A percentile compares a stretch with the other conserved stretches of the same genome.
phyloP scores from a whole-genome alignment of 1,284 basidiomycete genomes.

The Marasmius sp. region DNA sequence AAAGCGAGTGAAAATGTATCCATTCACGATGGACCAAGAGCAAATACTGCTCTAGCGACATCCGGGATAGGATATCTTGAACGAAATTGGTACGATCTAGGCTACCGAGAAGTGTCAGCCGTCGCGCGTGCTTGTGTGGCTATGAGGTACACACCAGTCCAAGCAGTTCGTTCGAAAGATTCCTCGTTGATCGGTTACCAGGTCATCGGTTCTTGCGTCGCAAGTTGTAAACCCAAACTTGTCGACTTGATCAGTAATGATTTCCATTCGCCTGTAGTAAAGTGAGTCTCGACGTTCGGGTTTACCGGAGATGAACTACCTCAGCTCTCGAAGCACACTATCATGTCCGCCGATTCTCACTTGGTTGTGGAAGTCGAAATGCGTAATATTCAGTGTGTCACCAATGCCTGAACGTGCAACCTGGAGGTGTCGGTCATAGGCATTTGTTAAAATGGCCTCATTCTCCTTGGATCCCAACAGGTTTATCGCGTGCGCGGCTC shows the following conservation, averaged over 20 bases:
- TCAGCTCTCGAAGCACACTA: slow-evolving; percentile 75
- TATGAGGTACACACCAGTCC: slow-evolving; percentile 77
- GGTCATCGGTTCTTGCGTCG: slow-evolving; percentile 62
- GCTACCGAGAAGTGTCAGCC: slow-evolving; percentile 40
- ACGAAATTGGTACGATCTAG: slow-evolving; percentile 98
- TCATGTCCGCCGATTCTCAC: slow-evolving; percentile 89
- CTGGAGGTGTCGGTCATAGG: slow-evolving; percentile 80
- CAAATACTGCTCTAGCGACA: slow-evolving; percentile 75
- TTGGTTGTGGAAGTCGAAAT: slow-evolving; percentile 93
- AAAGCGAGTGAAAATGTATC: slow-evolving; percentile 70
- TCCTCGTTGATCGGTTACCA: slow-evolving; percentile 84
- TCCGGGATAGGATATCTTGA: slow-evolving; percentile 87
- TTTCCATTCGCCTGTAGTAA: slow-evolving; percentile 52
- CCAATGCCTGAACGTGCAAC: slow-evolving; percentile 57
- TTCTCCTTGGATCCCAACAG: slow-evolving; percentile 90
- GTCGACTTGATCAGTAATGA: slow-evolving; percentile 68
- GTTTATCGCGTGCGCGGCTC: slow-evolving; percentile 82
- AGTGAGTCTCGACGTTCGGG: slow-evolving; percentile 9
- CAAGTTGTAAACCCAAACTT: slow-evolving; percentile 85
- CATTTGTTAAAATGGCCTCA: slow-evolving; percentile 80
- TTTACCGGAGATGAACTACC: slow-evolving; percentile 36
- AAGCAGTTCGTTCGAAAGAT: slow-evolving; percentile 95
- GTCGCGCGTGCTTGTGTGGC: slow-evolving; percentile 10
- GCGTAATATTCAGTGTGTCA: slow-evolving; percentile 71
- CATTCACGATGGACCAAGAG: slow-evolving; percentile 71